A percentile compares a stretch with the other conserved stretches of the same genome.
Conservation (phyloP, 495 filamentous ascomycete species). For the Penicillium coffeae region DNA sequence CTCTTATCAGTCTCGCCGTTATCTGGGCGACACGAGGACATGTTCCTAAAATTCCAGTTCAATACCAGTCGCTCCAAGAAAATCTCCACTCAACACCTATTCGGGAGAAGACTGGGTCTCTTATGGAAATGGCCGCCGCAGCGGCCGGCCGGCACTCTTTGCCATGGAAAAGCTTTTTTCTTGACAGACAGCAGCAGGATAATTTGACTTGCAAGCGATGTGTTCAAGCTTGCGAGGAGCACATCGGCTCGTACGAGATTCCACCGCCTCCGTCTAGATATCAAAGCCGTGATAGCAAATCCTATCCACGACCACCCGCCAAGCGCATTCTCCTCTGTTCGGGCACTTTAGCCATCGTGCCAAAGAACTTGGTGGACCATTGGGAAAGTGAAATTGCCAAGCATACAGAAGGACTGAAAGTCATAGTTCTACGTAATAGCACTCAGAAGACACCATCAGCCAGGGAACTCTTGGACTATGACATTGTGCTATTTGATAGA, state of each 20-base stretch:
- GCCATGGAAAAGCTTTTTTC: slow-evolving; percentile 65
- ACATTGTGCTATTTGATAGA: slow-evolving; percentile 76
- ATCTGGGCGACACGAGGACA: slow-evolving; percentile 77
- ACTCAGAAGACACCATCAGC: slow-evolving; percentile 56
- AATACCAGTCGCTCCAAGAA: slow-evolving; percentile 41
- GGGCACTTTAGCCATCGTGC: slow-evolving; percentile 57
- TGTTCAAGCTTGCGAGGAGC: slow-evolving; percentile 50
- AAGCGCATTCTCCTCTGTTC: slow-evolving; percentile 59
- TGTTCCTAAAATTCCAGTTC: slow-evolving; percentile 59
- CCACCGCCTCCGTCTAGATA: slow-evolving; percentile 44
- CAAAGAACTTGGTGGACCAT: slow-evolving; percentile 50
- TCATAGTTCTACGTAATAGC: slow-evolving; percentile 53
- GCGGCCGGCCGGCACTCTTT: slow-evolving; percentile 58
- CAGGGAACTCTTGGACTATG: slow-evolving; percentile 60
- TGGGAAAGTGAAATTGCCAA: slow-evolving; percentile 59
- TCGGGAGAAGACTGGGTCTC: slow-evolving; percentile 44
- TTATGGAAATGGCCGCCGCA: slow-evolving; percentile 71
- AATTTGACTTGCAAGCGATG: slow-evolving; percentile 45
- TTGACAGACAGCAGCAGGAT: slow-evolving; percentile 23
- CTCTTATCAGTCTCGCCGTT: slow-evolving; percentile 77
- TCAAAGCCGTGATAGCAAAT: slow-evolving; percentile 41
- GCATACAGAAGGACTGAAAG: slow-evolving; percentile 65
- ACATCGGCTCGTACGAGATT: slow-evolving; percentile 53
- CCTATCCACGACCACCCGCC: slow-evolving; percentile 31
- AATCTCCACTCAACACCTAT: slow-evolving; percentile 31